Base-by-base conservation (phyloP, 768 basidiomycete species). In the Psilocybe azurescens region DNA sequence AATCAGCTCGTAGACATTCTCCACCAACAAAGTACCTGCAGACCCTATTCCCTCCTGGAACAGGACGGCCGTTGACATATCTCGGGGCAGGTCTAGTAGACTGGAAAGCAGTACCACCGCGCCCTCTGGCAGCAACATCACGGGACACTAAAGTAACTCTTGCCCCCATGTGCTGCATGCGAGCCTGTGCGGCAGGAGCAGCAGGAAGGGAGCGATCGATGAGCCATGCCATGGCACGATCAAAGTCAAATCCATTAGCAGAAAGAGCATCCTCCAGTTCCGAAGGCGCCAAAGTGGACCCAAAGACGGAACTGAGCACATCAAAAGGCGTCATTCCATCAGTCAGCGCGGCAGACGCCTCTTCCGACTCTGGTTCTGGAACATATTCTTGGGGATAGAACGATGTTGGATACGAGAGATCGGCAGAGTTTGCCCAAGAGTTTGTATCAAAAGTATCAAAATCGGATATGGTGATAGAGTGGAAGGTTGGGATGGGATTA, bases 291-390 rank as follows among this genome's bases (percentile, higher is more conserved):
- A 99, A 83, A 2, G 94, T 88, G 2, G 94, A 90, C 14, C 93
- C 94, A 72, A 99, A 99, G 41, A 99, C 93, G 47, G 93, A 95
- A 71, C 86, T 88, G 18, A 99, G 89, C 47, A 98, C 95, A 69
- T 99, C 97, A 69, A 99, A 91, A 1, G 97, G 97, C 1, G 97
- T 97, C 94, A 99, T 97, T 48, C 95, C 95, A 72, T 93, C 91
- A 0, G 90, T 91, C 54, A 94, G 83, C 75, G 85, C 84, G 38
- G 81, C 77, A 11, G 81, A 81, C 39, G 89, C 85, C 5, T 79
- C 77, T 59, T 81, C 78, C 59, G 76, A 70, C 33, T 71, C 69
- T 10, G 67, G 66, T 46, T 67, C 69, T 29, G 62, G 64, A n/a
- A 58, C 47, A 18, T 60, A 61, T 16, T 59, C 61, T 58, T 66